Base-by-base conservation (phyloP, 148 eudicot species). In the Amaranthus hypochondriacus region DNA sequence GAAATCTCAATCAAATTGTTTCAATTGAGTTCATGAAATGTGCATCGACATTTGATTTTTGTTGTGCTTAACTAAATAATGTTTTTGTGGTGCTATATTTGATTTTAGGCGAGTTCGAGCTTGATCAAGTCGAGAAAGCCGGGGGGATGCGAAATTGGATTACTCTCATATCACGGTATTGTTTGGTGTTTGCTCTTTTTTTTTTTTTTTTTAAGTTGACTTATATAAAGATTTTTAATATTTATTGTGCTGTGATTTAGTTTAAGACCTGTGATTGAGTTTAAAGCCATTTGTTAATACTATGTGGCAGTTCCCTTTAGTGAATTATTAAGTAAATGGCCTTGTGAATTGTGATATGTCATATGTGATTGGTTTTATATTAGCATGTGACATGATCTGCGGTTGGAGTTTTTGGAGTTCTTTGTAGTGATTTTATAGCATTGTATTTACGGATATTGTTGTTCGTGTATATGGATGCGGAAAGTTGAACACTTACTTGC, bases 161-260 rank as follows among this genome's bases (percentile, higher is more conserved):
- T 96, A 96, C 58, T 96, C 99, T 73, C 96, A 96, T 72, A 84
- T 96, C 74, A 96, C 97, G 86, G 99, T 96, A 89, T 79, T 71
- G 6, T 47, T 72, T 55, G 7, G 48, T 11, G 39, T 12, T 44
- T 53, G 4, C 14, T 52, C 4, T 48, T 10, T 9, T 9, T 15
- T 28, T 52, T 18, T 68, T 48, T 28, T 28, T 28, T 28, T 28
- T 28, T 28, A 28, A 28, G 39, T 28, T 28, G 39, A 28, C 39
- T 28, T 28, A 28, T 28, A 28, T 28, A 28, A 28, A 0, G 39
- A 28, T 28, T 0, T 28, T 28, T 28, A 28, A 28, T 28, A 28
- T 46, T 58, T 9, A 44, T 9, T 68, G 15, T 39, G 56, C 46
- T 68, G 70, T 68, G 14, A 14, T 8, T 56, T 56, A 5, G 60